A percentile compares a stretch with the other conserved stretches of the same genome.
Evolutionary conservation across 2,329 filamentous ascomycete genomes (phyloP).

Genomic region (Penicillium sp.): DNA sequence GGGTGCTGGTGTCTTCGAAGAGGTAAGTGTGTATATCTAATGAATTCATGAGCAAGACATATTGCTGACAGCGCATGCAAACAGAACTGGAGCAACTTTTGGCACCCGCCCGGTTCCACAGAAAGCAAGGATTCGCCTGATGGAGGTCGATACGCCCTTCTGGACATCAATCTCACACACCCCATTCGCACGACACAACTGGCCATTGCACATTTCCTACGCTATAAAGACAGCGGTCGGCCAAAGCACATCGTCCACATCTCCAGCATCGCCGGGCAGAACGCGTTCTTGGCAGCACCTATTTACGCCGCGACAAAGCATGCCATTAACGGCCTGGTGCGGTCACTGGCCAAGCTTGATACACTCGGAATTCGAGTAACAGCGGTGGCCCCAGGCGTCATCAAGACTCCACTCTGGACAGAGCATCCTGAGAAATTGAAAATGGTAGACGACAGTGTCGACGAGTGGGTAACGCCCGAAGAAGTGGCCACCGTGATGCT

Average conservation of each 20-base stretch:
- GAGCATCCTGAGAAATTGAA: conserved; percentile 57
- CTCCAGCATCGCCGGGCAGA: conserved; percentile 46
- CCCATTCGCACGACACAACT: conserved; percentile 50
- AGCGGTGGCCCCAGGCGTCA: conserved; percentile 56
- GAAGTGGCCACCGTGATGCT: conserved; percentile 58
- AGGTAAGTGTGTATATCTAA: conserved; percentile 26
- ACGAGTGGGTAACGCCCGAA: conserved; percentile 57
- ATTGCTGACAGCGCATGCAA: conserved; percentile 1
- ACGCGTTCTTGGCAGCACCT: conserved; percentile 36
- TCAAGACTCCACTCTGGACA: conserved; percentile 59
- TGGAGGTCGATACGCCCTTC: conserved; percentile 40
- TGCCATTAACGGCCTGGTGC: conserved; percentile 47
- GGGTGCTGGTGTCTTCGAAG: conserved; percentile 45
- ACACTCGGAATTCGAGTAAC: conserved; percentile 53
- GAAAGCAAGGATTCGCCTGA: conserved; percentile 40
- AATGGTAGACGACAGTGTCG: conserved; percentile 45
- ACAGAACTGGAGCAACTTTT: conserved; percentile 48
- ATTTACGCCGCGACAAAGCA: conserved; percentile 50
- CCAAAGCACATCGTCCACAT: conserved; percentile 47
- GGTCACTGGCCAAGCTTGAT: conserved; percentile 47
- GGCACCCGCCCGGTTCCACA: conserved; percentile 44
- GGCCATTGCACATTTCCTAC: conserved; percentile 48
- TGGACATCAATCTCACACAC: conserved; percentile 51
- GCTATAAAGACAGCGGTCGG: conserved; percentile 23
- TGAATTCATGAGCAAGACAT: background rate